Percentiles rank a stretch among this genome's conserved stretches.
Conservation (phyloP, 139 green algal genomes). For the Picochlorum sp. region DNA sequence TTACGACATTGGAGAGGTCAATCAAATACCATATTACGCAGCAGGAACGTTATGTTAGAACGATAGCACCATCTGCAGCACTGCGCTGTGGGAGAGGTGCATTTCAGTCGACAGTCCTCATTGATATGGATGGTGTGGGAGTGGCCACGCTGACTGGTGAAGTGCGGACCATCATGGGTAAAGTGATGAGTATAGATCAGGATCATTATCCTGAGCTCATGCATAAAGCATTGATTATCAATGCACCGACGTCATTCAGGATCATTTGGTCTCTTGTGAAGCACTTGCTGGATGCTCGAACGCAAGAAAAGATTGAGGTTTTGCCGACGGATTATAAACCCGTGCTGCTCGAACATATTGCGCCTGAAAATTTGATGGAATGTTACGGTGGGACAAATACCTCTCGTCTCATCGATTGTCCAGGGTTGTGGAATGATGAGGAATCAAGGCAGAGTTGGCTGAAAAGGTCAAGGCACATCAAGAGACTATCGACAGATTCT, state of each 20-base stretch:
- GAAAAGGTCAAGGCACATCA: too few species aligned
- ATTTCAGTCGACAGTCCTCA: conserved; percentile 79
- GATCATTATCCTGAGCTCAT: conserved; percentile 85
- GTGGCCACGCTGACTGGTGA: conserved; percentile 57
- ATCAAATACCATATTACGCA: conserved; percentile 83
- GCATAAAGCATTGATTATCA: conserved; percentile 66
- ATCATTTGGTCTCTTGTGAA: conserved; percentile 63
- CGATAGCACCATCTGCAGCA: conserved; percentile 77
- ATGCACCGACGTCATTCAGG: conserved; percentile 66
- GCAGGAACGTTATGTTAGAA: conserved; percentile 77
- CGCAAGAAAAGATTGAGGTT: conserved; percentile 75
- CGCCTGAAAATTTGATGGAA: conserved; percentile 61
- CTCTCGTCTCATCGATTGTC: not conserved
- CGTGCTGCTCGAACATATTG: conserved; percentile 62
- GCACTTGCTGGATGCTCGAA: conserved; percentile 64
- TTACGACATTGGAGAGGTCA: conserved; percentile 80
- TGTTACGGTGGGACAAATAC: conserved; percentile 61
- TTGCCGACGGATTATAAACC: conserved; percentile 47
- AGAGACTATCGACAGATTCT: too few species aligned
- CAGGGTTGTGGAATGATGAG: too few species aligned
- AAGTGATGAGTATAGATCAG: conserved; percentile 41
- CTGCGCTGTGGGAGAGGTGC: conserved; percentile 50
- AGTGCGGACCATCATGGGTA: conserved; percentile 38
- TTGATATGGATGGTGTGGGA: conserved; percentile 77
- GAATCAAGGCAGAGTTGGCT: too few species aligned